These are phyloP conservation scores for Chlorophyllum brunneum DNA, from an alignment of 768 basidiomycete genomes.

Conservation along the genomic window DNA sequence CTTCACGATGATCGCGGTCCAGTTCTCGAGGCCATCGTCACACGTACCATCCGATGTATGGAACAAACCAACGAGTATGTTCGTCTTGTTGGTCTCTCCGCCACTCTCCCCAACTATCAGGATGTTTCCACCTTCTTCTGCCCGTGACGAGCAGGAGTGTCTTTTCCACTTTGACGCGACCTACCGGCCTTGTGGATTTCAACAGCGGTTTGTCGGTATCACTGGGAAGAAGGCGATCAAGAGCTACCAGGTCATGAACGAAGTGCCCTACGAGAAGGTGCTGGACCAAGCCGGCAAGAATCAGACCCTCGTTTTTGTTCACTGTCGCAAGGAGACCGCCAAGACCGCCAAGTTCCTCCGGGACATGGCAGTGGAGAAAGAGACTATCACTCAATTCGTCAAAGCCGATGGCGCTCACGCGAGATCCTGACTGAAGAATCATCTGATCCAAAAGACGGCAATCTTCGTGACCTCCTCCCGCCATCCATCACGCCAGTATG, in stretches of 20 bases:
- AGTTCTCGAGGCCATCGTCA: constrained; percentile 87
- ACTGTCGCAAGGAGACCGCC: constrained; percentile 96
- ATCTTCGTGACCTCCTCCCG: constrained; percentile 85
- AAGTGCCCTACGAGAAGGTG: constrained; percentile 98
- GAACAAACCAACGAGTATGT: constrained; percentile 93
- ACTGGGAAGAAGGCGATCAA: constrained; percentile 99
- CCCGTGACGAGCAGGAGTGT: constrained; percentile 86
- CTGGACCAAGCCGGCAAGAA: constrained; percentile 87
- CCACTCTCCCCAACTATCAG: constrained; percentile 97
- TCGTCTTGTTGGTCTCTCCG: constrained; percentile 91
- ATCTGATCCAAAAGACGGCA: constrained; percentile 74
- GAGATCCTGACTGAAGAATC: constrained; percentile 88
- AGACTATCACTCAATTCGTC: constrained; percentile 94
- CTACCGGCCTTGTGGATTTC: constrained; percentile 90
- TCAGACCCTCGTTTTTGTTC: constrained; percentile 94
- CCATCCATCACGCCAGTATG: constrained; percentile 98
- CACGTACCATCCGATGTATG: constrained; percentile 89
- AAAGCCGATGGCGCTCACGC: constrained; percentile 85
- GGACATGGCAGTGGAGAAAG: constrained; percentile 94
- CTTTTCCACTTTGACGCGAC: constrained; percentile 97
- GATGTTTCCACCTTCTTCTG: constrained; percentile 97
- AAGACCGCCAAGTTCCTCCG: constrained; percentile 95
- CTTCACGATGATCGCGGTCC: constrained; percentile 98
- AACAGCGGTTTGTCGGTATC: constrained; percentile 95
- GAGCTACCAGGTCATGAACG: constrained; percentile 96